These are phyloP conservation scores for Clarireedia hainanense DNA, from an alignment of 2,329 filamentous ascomycete genomes.

Conservation along the genomic window DNA sequence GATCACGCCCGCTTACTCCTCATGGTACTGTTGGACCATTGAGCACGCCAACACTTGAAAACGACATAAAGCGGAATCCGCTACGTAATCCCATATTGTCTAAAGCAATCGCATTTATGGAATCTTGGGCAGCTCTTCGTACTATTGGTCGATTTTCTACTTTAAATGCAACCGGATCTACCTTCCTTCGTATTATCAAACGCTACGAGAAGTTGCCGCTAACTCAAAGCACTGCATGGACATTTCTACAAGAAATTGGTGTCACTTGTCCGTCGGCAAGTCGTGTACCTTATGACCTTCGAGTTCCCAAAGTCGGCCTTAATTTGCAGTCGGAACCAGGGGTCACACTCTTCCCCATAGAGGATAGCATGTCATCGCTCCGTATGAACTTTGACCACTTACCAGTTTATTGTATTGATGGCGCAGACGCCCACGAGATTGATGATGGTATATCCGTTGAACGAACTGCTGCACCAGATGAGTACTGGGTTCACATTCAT, in stretches of 20 bases:
- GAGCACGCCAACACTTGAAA: conserved; percentile 11
- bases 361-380: conserved; percentile 41
- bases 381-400: conserved; percentile 53
- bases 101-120: conserved; percentile 44
- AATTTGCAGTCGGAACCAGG: conserved; percentile 14
- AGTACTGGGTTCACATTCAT: conserved; percentile 72
- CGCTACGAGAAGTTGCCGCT: conserved; percentile 48
- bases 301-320: conserved; percentile 42
- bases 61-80: not conserved
- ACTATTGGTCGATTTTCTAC: conserved; percentile 45
- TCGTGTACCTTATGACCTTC: conserved; percentile 50
- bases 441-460: conserved; percentile 75
- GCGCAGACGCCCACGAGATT: conserved; percentile 57
- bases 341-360: conserved; percentile 29
- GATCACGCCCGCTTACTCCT: conserved; percentile 40
- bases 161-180: conserved; percentile 53
- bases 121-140: conserved; percentile 55
- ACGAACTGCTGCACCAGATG: conserved; percentile 38
- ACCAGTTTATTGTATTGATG: conserved; percentile 67
- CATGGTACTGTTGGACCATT: conserved; percentile 41
- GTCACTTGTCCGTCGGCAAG: conserved; percentile 66
- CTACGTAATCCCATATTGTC: conserved; percentile 8
- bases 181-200: conserved; percentile 53
- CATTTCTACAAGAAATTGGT: conserved; percentile 70
- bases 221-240: conserved; percentile 43